Evolutionary conservation across 805 yeast species (phyloP).

Genomic region (Candida mattraensis): DNA sequence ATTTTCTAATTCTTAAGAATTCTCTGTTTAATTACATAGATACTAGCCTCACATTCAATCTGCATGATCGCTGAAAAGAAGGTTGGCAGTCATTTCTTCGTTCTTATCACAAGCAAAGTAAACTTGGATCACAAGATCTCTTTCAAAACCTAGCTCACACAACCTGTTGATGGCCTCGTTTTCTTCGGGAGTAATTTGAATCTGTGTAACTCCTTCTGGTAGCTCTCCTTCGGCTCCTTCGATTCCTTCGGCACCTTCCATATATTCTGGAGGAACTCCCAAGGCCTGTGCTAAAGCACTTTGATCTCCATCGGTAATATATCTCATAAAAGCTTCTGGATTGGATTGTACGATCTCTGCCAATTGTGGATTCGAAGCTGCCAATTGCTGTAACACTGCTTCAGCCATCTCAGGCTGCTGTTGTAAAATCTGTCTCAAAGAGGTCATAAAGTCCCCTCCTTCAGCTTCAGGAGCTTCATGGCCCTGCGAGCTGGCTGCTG

Average conservation of each 20-base stretch:
- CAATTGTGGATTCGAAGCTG: constrained; percentile 79
- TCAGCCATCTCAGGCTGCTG: constrained; percentile 88
- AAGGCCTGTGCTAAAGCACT: constrained; percentile 48
- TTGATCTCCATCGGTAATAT: constrained; percentile 63
- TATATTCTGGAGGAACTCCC: constrained; percentile 40
- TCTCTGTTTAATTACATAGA: neutral
- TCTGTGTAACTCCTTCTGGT: constrained; percentile 47
- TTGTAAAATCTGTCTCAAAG: constrained; percentile 74
- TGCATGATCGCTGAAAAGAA: constrained; percentile 65
- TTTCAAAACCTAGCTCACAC: constrained; percentile 90
- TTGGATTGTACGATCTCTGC: constrained; percentile 77
- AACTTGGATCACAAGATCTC: constrained; percentile 84
- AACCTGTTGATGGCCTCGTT: constrained; percentile 86
- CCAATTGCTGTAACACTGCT: constrained; percentile 77
- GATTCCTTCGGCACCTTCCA: constrained; percentile 35
- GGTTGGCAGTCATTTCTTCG: constrained; percentile 95
- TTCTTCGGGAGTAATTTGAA: constrained; percentile 76
- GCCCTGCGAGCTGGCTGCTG: constrained; percentile 32
- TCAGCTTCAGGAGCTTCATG: constrained; percentile 31
- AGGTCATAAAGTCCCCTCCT: constrained; percentile 43
- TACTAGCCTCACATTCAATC: constrained; percentile 16
- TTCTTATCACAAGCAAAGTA: constrained; percentile 97
- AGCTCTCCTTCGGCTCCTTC: constrained; percentile 39
- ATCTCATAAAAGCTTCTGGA: constrained; percentile 85
- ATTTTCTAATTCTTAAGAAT: too few relatives aligned